phyloP scores from a whole-genome alignment of 129 eudicot genomes.

The Apium graveolens region DNA sequence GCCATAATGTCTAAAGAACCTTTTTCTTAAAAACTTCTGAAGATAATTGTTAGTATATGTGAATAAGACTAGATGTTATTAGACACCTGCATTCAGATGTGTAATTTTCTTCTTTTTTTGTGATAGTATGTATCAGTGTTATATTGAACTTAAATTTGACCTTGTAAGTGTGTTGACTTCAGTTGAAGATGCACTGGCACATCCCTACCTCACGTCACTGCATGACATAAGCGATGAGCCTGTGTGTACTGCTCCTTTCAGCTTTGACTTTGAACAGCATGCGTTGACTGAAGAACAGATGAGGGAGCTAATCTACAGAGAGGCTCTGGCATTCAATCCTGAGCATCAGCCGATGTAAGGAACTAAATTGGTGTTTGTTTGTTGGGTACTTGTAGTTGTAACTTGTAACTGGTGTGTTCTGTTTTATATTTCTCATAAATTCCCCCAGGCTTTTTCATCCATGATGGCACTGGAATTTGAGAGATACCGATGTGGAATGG shows the following conservation, averaged over 20 bases:
- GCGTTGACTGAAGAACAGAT: constrained; percentile 72
- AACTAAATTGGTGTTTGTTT: constrained; percentile 14
- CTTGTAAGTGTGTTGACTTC: constrained; percentile 22
- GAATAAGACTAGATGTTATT: not conserved
- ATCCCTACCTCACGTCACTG: constrained; percentile 64
- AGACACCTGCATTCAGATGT: not conserved
- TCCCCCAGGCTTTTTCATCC: not conserved
- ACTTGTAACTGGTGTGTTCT: not conserved
- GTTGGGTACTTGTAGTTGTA: constrained; percentile 13
- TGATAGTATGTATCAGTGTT: not conserved
- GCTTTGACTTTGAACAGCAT: constrained; percentile 79
- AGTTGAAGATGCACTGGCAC: constrained; percentile 85
- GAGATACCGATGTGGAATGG: constrained; percentile 5
- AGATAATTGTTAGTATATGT: not conserved
- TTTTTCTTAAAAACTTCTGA: not conserved
- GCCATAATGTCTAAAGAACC: not conserved
- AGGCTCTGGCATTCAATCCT: constrained; percentile 75
- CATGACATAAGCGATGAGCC: constrained; percentile 89
- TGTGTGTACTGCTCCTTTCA: constrained; percentile 58
- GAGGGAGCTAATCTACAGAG: constrained; percentile 80
- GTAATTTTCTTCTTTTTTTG: not conserved
- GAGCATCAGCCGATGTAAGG: constrained; percentile 48
- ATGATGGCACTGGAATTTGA: not conserved
- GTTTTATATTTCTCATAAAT: not conserved
- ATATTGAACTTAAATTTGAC: not conserved